Percentiles rank a stretch among this genome's conserved stretches.
phyloP scores from a whole-genome alignment of 2,329 filamentous ascomycete species.

The Neofusicoccum sp. region DNA sequence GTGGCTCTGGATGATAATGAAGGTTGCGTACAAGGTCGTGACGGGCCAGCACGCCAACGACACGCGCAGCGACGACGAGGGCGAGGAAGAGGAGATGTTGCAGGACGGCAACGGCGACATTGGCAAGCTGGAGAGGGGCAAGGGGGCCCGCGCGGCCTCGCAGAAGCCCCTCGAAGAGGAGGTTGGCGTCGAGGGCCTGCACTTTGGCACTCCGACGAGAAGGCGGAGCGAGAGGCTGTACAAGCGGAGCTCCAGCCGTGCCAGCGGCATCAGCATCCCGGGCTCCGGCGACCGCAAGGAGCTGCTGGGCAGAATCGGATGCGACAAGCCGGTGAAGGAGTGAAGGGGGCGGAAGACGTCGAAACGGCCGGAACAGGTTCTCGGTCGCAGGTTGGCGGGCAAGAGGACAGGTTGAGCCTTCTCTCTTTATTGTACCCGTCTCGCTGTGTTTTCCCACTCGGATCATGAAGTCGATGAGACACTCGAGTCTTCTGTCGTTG shows the following conservation, averaged over 20 bases:
- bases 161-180: slow-evolving; percentile 67
- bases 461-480: neutral
- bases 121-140: slow-evolving; percentile 29
- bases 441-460: neutral
- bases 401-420: slow-evolving; percentile 6
- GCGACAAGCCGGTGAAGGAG: slow-evolving; percentile 63
- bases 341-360: neutral
- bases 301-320: slow-evolving; percentile 78
- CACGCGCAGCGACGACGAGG: slow-evolving; percentile 83
- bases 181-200: slow-evolving; percentile 71
- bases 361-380: slow-evolving; percentile 5
- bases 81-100: slow-evolving; percentile 56
- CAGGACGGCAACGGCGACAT: slow-evolving; percentile 29
- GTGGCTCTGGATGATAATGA: slow-evolving; percentile 89
- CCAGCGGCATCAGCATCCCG: slow-evolving; percentile 62
- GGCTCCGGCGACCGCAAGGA: slow-evolving; percentile 79
- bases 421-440: neutral
- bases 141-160: slow-evolving; percentile 24
- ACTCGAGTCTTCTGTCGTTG: neutral
- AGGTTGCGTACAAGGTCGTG: slow-evolving; percentile 79
- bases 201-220: slow-evolving; percentile 54
- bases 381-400: neutral
- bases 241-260: slow-evolving; percentile 52
- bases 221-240: slow-evolving; percentile 39
- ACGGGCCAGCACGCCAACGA: slow-evolving; percentile 80